These are phyloP conservation scores for Cercospora berteroae DNA, from an alignment of 2,329 filamentous ascomycete species.

Conservation along the genomic window DNA sequence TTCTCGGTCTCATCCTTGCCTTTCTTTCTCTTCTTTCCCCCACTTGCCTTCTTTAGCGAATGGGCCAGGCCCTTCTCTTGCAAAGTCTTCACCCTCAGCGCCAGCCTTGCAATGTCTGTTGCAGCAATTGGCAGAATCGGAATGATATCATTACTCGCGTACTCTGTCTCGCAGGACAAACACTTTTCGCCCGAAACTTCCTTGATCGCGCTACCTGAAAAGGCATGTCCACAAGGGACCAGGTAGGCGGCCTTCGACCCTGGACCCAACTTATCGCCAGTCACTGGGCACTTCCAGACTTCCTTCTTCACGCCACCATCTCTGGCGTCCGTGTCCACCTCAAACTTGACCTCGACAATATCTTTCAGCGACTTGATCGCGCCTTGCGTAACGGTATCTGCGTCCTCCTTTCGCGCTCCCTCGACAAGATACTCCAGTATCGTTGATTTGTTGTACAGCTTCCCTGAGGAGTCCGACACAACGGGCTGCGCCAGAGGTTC, in stretches of 20 bases:
- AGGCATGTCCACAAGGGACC: constrained; percentile 93
- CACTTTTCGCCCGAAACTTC: constrained; percentile 58
- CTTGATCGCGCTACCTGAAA: constrained; percentile 80
- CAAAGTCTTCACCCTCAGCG: constrained; percentile 66
- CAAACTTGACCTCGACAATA: constrained; percentile 81
- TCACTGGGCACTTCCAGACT: constrained; percentile 80
- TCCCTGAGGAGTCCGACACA: constrained; percentile 80
- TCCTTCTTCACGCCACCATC: constrained; percentile 41
- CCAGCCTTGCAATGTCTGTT: constrained; percentile 67
- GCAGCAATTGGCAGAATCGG: constrained; percentile 71
- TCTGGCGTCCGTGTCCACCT: constrained; percentile 48
- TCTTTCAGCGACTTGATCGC: constrained; percentile 78
- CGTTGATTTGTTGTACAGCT: constrained; percentile 92
- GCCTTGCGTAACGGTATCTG: constrained; percentile 59
- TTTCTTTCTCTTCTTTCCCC: constrained; percentile 73
- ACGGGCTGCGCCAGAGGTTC: constrained; percentile 69
- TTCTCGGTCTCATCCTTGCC: constrained; percentile 43
- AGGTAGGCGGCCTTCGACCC: constrained; percentile 79
- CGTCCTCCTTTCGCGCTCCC: constrained; percentile 56
- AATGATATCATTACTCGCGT: constrained; percentile 74
- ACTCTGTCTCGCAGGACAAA: constrained; percentile 67
- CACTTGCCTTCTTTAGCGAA: constrained; percentile 75
- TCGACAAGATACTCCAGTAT: constrained; percentile 68
- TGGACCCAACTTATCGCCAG: constrained; percentile 79
- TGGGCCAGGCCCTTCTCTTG: constrained; percentile 73